phyloP scores from a whole-genome alignment of 306 rosid genomes.

The Cucurbita argyrosperma region DNA sequence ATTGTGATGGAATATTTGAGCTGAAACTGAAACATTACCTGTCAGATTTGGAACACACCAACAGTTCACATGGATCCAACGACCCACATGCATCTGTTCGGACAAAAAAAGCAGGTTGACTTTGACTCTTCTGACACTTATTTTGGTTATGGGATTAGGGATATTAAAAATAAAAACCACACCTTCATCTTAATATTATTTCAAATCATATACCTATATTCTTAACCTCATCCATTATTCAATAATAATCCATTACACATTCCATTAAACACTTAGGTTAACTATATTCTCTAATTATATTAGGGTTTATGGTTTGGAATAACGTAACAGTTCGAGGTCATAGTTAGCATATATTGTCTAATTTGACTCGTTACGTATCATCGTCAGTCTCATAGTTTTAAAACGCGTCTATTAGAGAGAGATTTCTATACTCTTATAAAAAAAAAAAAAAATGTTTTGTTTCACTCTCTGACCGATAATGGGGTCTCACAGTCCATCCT shows the following conservation, averaged over 20 bases:
- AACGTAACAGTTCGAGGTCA: too few relatives aligned
- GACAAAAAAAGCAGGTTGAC: background rate
- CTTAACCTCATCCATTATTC: background rate
- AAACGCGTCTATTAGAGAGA: too few relatives aligned
- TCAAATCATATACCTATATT: background rate
- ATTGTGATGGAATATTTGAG: background rate
- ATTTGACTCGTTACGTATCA: too few relatives aligned
- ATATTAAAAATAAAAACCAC: background rate
- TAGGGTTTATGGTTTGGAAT: too few relatives aligned
- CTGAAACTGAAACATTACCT: background rate
- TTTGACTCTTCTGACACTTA: background rate
- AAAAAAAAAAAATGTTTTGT: too few relatives aligned
- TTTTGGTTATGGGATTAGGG: background rate
- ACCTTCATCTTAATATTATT: background rate
- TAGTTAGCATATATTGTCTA: too few relatives aligned
- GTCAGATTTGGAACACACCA: background rate
- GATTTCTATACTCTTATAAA: too few relatives aligned
- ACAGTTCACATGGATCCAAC: conserved; percentile 7
- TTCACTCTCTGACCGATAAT: too few relatives aligned
- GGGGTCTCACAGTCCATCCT: too few relatives aligned
- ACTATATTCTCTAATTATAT: too few relatives aligned
- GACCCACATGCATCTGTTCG: background rate
- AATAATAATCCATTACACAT: background rate
- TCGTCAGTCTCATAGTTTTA: too few relatives aligned
- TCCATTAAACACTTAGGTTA: too few relatives aligned